phyloP scores from a whole-genome alignment of 108 stramenopile species.

The Cyclotella choctawhatcheeana region DNA sequence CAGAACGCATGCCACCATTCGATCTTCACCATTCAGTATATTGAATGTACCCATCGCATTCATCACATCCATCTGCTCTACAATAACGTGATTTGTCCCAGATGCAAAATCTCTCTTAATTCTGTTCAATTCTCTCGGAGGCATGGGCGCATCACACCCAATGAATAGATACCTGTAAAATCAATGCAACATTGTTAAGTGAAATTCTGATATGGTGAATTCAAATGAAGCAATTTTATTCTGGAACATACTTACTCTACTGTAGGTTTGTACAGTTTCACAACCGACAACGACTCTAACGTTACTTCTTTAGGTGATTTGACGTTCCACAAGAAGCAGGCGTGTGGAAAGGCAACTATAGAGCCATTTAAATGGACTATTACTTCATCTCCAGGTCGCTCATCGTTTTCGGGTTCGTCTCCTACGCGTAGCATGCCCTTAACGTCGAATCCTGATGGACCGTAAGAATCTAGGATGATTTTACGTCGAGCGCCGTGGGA shows the following conservation, averaged over 20 bases:
- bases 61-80: slow-evolving; percentile 68
- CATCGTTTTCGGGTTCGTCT: slow-evolving; percentile 38
- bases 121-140: slow-evolving; percentile 50
- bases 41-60: slow-evolving; percentile 89
- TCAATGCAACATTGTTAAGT: too few species aligned
- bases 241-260: too few species aligned
- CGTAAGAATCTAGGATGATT: slow-evolving; percentile 55
- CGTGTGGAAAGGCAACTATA: slow-evolving; percentile 67
- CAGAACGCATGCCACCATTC: slow-evolving; percentile 71
- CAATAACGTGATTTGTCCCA: slow-evolving; percentile 48
- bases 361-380: slow-evolving; percentile 69
- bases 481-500: slow-evolving; percentile 48
- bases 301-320: slow-evolving; percentile 54
- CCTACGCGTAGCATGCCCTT: slow-evolving; percentile 55
- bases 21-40: slow-evolving; percentile 88
- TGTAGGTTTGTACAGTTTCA: slow-evolving; percentile 52
- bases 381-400: slow-evolving; percentile 35
- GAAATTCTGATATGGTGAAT: too few species aligned
- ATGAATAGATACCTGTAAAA: too few species aligned
- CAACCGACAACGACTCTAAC: slow-evolving; percentile 61
- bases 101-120: slow-evolving; percentile 53
- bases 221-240: too few species aligned
- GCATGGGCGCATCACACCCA: slow-evolving; percentile 58
- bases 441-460: slow-evolving; percentile 73
- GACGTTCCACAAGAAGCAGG: slow-evolving; percentile 76